Conservation (phyloP, 208 protist genomes). For the Leptomonas pyrrhocoris region DNA sequence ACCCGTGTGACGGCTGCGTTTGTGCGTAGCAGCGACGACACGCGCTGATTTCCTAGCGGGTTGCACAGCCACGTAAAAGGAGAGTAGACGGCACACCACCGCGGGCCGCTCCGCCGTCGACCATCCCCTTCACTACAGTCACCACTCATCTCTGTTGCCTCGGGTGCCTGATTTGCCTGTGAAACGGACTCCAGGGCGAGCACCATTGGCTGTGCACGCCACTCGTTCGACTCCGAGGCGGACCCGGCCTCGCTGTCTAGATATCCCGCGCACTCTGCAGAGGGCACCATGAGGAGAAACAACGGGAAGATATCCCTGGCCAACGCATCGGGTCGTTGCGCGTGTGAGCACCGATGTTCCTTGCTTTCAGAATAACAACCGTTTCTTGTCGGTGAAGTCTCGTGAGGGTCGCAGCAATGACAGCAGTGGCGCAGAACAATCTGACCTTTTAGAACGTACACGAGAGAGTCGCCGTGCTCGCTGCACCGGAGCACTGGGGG, state of each 20-base stretch:
- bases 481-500: slow-evolving; percentile 50
- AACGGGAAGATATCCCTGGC: slow-evolving; percentile 28
- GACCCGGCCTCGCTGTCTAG: slow-evolving; percentile 21
- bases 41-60: slow-evolving; percentile 28
- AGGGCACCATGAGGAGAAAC: slow-evolving; percentile 26
- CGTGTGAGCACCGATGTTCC: slow-evolving; percentile 2
- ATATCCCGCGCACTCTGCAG: slow-evolving; percentile 11
- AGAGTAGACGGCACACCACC: slow-evolving; percentile 37
- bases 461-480: slow-evolving; percentile 4
- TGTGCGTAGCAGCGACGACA: slow-evolving; percentile 10
- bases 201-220: slow-evolving; percentile 18
- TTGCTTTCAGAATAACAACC: background rate
- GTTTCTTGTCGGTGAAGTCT: background rate
- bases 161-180: too few species aligned
- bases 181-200: slow-evolving; percentile 26
- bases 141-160: background rate
- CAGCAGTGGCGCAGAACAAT: slow-evolving; percentile 17
- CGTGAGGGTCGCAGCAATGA: background rate
- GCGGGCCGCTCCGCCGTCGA: too few species aligned
- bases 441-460: slow-evolving; percentile 23
- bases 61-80: slow-evolving; percentile 41
- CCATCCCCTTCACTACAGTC: too few species aligned
- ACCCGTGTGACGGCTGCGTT: background rate
- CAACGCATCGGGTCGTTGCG: background rate
- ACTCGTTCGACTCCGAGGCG: slow-evolving; percentile 15